Conservation (phyloP, 176 grass and related monocot species). For the Zea luxurians region DNA sequence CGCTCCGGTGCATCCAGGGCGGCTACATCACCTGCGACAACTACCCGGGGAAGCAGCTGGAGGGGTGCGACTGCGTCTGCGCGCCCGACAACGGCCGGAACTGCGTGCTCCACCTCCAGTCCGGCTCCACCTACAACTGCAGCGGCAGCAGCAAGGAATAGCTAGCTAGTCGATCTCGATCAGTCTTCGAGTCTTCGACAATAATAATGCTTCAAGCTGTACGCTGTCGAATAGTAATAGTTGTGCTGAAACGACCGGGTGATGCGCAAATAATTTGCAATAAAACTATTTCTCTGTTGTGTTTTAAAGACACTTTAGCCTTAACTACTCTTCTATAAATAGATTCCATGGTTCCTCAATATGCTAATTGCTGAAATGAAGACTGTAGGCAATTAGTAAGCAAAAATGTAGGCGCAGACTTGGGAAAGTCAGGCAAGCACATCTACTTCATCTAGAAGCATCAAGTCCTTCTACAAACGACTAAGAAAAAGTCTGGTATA, state of each 20-base stretch:
- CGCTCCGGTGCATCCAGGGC: constrained; percentile 34
- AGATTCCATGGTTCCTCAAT: neutral
- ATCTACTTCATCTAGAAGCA: constrained; percentile 9
- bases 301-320: neutral
- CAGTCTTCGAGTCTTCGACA: neutral
- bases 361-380: neutral
- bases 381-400: neutral
- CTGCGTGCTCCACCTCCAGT: constrained; percentile 42
- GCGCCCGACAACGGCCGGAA: constrained; percentile 19
- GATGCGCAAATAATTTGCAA: neutral
- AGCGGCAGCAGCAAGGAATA: neutral
- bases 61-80: constrained; percentile 49
- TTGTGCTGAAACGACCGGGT: no score
- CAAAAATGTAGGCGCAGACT: neutral
- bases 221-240: neutral
- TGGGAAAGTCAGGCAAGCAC: neutral
- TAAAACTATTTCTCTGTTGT: neutral
- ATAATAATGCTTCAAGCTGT: neutral
- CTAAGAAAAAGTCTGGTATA: neutral
- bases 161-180: neutral
- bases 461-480: constrained; percentile 5
- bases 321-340: neutral
- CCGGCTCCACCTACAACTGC: constrained; percentile 27
- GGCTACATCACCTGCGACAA: constrained; percentile 51
- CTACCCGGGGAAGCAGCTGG: constrained; percentile 27